Percentiles rank a stretch among this genome's conserved stretches.
Conservation (phyloP, 371 early-diverging fungal species). For the Coemansia sp. region DNA sequence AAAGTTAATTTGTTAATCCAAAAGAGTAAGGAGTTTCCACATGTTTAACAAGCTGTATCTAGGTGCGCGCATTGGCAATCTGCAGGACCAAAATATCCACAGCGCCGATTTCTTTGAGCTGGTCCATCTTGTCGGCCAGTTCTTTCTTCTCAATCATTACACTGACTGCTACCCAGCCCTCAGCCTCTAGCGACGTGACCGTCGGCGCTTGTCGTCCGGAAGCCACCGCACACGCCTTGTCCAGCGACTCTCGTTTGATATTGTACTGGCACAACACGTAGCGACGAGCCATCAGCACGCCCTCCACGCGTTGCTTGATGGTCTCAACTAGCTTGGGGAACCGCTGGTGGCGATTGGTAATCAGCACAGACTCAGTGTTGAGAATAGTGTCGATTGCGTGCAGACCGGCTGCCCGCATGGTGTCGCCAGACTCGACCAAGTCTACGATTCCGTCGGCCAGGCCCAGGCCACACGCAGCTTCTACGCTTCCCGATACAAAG, state of each 20-base stretch:
- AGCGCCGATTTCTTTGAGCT: constrained; percentile 85
- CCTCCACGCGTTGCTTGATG: constrained; percentile 80
- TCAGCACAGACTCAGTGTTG: constrained; percentile 82
- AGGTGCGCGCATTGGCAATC: constrained; percentile 76
- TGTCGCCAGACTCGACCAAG: constrained; percentile 91
- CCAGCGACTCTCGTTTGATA: constrained; percentile 62
- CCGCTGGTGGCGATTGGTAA: constrained; percentile 62
- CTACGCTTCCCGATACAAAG: constrained; percentile 91
- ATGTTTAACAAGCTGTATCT: too few relatives aligned
- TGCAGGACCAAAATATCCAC: constrained; percentile 84
- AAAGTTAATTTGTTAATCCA: too few relatives aligned
- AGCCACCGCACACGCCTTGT: constrained; percentile 66
- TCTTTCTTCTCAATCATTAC: constrained; percentile 80
- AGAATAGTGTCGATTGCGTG: constrained; percentile 80
- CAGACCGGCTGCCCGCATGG: constrained; percentile 96
- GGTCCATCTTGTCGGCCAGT: constrained; percentile 86
- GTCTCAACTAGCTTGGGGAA: constrained; percentile 69
- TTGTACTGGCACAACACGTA: constrained; percentile 92
- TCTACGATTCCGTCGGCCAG: constrained; percentile 95
- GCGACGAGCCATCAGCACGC: constrained; percentile 83
- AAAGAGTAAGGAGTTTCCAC: too few relatives aligned
- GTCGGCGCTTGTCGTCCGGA: constrained; percentile 93
- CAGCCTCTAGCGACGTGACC: constrained; percentile 78
- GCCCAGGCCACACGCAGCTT: constrained; percentile 93
- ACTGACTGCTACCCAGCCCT: constrained; percentile 87